Conservation (phyloP, 345 rosid genomes). For the Gossypium anomalum region DNA sequence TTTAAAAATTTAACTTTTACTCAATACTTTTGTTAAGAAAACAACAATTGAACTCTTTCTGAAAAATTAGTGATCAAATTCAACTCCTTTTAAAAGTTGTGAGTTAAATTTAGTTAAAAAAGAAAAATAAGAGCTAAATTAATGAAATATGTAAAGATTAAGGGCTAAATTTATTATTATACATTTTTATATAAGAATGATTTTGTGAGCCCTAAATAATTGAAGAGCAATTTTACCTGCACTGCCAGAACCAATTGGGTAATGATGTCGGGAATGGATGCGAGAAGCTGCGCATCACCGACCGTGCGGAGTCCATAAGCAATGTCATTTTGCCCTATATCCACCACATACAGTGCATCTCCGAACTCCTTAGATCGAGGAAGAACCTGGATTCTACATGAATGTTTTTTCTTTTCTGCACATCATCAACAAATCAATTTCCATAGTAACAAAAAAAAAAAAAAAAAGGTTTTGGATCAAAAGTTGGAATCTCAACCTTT, state of each 20-base stretch:
- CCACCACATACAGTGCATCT: slow-evolving; percentile 16
- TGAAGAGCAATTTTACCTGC: slow-evolving; percentile 4
- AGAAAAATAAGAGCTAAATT: too few relatives aligned
- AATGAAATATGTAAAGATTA: too few relatives aligned
- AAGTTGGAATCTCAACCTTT: slow-evolving; percentile 27
- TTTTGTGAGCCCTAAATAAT: too few relatives aligned
- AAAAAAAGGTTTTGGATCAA: background rate
- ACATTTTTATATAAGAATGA: too few relatives aligned
- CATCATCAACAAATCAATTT: background rate
- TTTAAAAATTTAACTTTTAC: too few relatives aligned
- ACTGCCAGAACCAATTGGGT: slow-evolving; percentile 9
- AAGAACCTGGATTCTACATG: background rate
- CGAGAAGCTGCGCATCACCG: slow-evolving; percentile 9
- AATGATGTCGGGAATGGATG: slow-evolving; percentile 14
- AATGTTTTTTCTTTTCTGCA: slow-evolving; percentile 8
- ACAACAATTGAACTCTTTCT: too few relatives aligned
- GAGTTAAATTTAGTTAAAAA: too few relatives aligned
- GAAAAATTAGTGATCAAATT: too few relatives aligned
- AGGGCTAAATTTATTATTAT: too few relatives aligned
- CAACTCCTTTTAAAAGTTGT: too few relatives aligned
- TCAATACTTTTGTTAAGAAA: too few relatives aligned
- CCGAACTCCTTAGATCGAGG: slow-evolving; percentile 19
- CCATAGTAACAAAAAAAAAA: background rate
- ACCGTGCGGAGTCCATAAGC: slow-evolving; percentile 13
- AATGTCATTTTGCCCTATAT: slow-evolving; percentile 23